phyloP scores from a whole-genome alignment of 257 asterid species.

The Solanum arcanum region DNA sequence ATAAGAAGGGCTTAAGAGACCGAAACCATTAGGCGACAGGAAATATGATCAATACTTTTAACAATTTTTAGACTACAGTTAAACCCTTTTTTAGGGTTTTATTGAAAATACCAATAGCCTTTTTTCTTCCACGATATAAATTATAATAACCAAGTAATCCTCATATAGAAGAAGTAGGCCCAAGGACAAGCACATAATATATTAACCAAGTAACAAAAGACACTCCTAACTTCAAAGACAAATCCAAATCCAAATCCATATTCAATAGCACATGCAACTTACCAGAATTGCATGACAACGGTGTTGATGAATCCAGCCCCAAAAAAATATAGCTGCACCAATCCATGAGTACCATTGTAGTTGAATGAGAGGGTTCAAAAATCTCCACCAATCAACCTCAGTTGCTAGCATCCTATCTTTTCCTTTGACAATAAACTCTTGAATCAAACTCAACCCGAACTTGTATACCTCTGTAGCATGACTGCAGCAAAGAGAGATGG shows the following conservation, averaged over 20 bases:
- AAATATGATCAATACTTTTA: background rate
- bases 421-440: conserved; percentile 53
- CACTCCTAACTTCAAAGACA: background rate
- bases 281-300: conserved; percentile 79
- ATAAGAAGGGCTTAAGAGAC: background rate
- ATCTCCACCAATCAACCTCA: conserved; percentile 38
- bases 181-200: background rate
- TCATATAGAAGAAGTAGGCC: background rate
- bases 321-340: conserved; percentile 54
- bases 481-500: conserved; percentile 72
- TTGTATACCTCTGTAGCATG: conserved; percentile 45
- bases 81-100: background rate
- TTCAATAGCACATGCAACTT: conserved; percentile 11
- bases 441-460: conserved; percentile 21
- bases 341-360: conserved; percentile 70
- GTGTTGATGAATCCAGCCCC: conserved; percentile 84
- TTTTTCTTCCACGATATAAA: background rate
- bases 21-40: background rate
- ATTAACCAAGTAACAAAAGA: background rate
- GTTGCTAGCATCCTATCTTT: conserved; percentile 39
- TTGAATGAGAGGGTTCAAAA: conserved; percentile 43
- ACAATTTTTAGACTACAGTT: background rate
- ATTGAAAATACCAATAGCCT: background rate
- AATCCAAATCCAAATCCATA: background rate
- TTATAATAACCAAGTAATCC: background rate